Evolutionary conservation across 2,329 filamentous ascomycete genomes (phyloP), one percentile per base, ranked within the genome.

Genomic region (Neonectria magnoliae): DNA sequence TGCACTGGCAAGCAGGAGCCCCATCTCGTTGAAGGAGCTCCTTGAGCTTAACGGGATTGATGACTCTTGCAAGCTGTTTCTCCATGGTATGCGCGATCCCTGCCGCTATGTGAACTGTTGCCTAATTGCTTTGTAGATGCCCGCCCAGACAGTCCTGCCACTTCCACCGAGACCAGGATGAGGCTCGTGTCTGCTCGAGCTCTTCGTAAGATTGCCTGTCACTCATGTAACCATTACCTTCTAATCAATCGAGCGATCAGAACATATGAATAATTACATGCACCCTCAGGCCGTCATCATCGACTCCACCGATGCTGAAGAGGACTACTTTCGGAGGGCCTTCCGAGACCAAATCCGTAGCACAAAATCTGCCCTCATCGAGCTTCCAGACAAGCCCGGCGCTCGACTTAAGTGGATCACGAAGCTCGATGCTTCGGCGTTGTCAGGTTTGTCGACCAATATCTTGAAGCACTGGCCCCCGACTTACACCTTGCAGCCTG

Each of bases 11-110:
- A 91, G 94, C 54, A 86, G 91, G 64, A 91, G 90, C 64, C 86
- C 90, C 13, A 86, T 97, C 55, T 81, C 87, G 0, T 78, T 97
- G 55, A 84, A 89, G 14, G 87, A 92, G 36, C 82, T 98, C 33
- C 84, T 90, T 71, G 83, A 88, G 57, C 83, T 97, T 64, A 98
- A 98, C 77, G 93, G 93, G 33, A 85, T 97, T n/a, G 86, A 88
- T 51, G 82, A 88, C 48, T 79, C 79, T 4, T 98, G 96, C 77
- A 85, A 87, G 18, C 83, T 97, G 42, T 81, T 84, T 55, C 82
- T 87, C 54, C 85, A 90, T 65, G 87, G 87, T 85, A 80, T 33
- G 76, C 16, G 16, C 2, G 18, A 25, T 29, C 61, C 27, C 51
- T 14, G 25, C 47, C 48, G 55, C 14, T 29, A 36, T 11, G 3